phyloP scores from a whole-genome alignment of 169 alveolate genomes.

The Eimeria maxima region DNA sequence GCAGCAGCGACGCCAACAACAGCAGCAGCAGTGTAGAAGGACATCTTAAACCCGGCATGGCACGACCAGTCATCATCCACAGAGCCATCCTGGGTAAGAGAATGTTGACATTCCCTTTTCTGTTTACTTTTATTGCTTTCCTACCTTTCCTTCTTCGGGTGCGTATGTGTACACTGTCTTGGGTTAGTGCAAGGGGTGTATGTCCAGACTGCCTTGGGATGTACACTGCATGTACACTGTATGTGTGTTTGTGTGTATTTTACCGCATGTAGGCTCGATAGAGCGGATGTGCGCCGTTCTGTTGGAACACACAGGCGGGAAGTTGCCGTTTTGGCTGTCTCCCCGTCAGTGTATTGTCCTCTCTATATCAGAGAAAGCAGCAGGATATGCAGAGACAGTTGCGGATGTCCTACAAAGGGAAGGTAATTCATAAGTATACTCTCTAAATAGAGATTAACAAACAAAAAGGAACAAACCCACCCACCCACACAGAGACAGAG shows the following conservation, averaged over 20 bases:
- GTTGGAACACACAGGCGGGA: constrained; percentile 98
- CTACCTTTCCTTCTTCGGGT: too few relatives aligned
- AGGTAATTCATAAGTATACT: constrained; percentile 68
- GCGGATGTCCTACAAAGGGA: constrained; percentile 88
- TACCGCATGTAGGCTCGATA: constrained; percentile 79
- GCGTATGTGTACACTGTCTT: too few relatives aligned
- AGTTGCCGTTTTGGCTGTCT: constrained; percentile 99
- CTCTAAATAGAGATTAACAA: too few relatives aligned
- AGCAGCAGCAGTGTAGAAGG: constrained; percentile 61
- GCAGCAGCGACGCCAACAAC: constrained; percentile 31
- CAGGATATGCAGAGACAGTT: constrained; percentile 94
- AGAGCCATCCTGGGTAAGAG: constrained; percentile 97
- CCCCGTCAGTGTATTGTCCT: constrained; percentile 98
- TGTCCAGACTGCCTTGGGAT: too few relatives aligned
- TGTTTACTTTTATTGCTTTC: too few relatives aligned
- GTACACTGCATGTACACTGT: too few relatives aligned
- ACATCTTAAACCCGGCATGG: constrained; percentile 92
- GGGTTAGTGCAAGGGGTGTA: too few relatives aligned
- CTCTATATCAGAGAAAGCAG: constrained; percentile 96
- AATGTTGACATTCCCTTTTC: constrained; percentile 89
- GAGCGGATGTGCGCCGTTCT: constrained; percentile 91
- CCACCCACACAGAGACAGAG: too few relatives aligned
- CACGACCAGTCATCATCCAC: constrained; percentile 99
- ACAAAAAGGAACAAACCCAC: too few relatives aligned
- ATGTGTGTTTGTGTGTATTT: neutral